Base-by-base conservation (phyloP, 805 yeast species). In the Kodamaea kaohsiungensis region DNA sequence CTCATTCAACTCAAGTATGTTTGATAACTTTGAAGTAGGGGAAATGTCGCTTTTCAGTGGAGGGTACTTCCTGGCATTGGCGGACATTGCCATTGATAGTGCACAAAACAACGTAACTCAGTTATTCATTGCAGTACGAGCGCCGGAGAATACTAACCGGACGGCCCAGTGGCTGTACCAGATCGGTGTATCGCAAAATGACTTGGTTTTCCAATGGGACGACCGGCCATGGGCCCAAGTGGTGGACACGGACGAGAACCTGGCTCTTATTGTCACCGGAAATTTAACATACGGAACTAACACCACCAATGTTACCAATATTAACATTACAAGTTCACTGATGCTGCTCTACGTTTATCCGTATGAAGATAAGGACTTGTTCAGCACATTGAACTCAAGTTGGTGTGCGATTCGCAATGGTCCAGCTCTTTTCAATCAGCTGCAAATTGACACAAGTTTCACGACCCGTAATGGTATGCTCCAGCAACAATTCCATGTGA, bases 391-490 rank as follows among this genome's bases (percentile, higher is more conserved):
- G 49, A 76, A 78, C 48, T 71, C 72, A 56, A 86, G 93, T 48
- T 82, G 89, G 80, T 88, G 95, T 69, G 96, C 96, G 0, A 71
- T 89, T 7, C 68, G 78, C 48, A 77, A 76, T 49, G 88, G 86
- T 2, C 84, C 82, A 15, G 73, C 71, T 5, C 62, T 74, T 18
- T 42, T 66, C 17, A 53, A 65, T 13, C 33, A 30, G 7, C 9
- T 49, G 15, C 53, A 67, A 7, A 64, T 72, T 49, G 62, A 66
- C 7, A 63, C 71, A 8, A 63, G 73, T 17, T 72, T 75, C 50
- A 79, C 87, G 0, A 60, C 68, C 1, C 70, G 85, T 18, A 76
- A 79, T 39, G 79, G 79, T 5, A 78, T 76, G 12, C 62, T 77
- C 13, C 81, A 81, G 54, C 89, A 87, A 57, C 87, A 84, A 61